Base-by-base conservation (phyloP, 2,329 filamentous ascomycete genomes). In the Colletotrichum spaethianum region DNA sequence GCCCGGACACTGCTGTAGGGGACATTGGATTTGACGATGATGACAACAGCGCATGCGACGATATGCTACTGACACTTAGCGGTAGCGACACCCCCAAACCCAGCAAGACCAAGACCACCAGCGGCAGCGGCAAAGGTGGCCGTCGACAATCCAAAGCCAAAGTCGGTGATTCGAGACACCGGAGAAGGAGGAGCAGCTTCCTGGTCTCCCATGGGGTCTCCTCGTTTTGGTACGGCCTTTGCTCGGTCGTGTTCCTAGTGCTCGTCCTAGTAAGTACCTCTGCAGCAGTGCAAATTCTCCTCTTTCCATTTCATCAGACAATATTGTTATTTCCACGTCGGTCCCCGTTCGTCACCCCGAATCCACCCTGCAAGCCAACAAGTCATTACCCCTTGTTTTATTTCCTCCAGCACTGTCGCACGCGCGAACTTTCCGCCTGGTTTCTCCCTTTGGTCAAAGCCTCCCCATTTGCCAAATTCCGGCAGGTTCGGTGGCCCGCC, bases 211-310 rank as follows among this genome's bases (percentile, higher is more conserved):
- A 70, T 50, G 70, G 70, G 70, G 67, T 73, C 67, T 73, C 70
- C 70, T 70, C 70, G n/a, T 62, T 73, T 73, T 69, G 65, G 61
- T 73, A 73, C 67, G 70, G 70, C 70, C 60, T 67, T 70, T 73
- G 67, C 61, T 71, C 70, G 67, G 70, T 71, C 38, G 70, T 50
- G 67, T 57, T 73, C 18, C 61, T 73, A 53, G 61, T 66, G 67
- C 36, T 63, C 26, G 67, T 73, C 46, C 44, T 73, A 28, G 70
- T 73, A 67, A 73, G 70, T 73, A 60, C 52, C 50, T 52, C 28
- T 66, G 60, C 61, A 57, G 28, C 67, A 46, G 23, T 40, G 26
- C 67, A 20, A 16, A 38, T 70, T 60, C 28, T 67, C 7, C 28
- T 65, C 40, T 31, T 46, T 36, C 59, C 65, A 63, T 20, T 31